Base-by-base conservation (phyloP, 345 rosid species). In the Combretum micranthum region DNA sequence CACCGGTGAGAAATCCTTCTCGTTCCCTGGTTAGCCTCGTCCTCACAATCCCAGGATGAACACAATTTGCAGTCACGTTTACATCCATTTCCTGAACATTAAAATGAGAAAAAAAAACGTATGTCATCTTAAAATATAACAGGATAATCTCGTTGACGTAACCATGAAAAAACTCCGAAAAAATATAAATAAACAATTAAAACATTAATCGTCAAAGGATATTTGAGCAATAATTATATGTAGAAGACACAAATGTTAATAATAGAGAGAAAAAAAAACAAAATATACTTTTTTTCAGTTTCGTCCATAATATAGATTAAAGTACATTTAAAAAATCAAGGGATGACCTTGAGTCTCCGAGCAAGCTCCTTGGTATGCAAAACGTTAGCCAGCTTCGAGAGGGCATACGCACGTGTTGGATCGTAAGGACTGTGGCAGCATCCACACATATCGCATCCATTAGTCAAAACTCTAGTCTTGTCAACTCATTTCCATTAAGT, bases 311-410 rank as follows among this genome's bases (percentile, higher is more conserved):
- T 13, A 19, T 13, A n/a, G n/a, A n/a, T n/a, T n/a, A 13, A 20
- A 18, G 39, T 48, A 25, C 20, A 39, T 23, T 13, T 0, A n/a
- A 18, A 48, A 12, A 25, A 19, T 13, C 19, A 23, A 32, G 48
- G 15, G 62, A n/a, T n/a, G n/a, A 87, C 97, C 90, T 82, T 75
- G 67, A 94, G 85, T 63, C 75, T 79, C 66, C 65, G 77, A 53
- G 90, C 89, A 67, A 90, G 92, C 77, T 89, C 95, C 79, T 81
- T 82, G 72, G 99, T 83, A 76, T 94, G 97, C 82, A 94, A 67
- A 69, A 94, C 90, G 67, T 90, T 94, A 22, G 97, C 92, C 42
- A 94, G 97, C 85, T 90, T 94, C 77, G 99, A 94, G 77, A 90
- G 88, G 64, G 99, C 96, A 63, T 89, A 89, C 6, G 99, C 97